A percentile compares a stretch with the other conserved stretches of the same genome.
Conservation (phyloP, 345 rosid species). For the Boechera stricta region DNA sequence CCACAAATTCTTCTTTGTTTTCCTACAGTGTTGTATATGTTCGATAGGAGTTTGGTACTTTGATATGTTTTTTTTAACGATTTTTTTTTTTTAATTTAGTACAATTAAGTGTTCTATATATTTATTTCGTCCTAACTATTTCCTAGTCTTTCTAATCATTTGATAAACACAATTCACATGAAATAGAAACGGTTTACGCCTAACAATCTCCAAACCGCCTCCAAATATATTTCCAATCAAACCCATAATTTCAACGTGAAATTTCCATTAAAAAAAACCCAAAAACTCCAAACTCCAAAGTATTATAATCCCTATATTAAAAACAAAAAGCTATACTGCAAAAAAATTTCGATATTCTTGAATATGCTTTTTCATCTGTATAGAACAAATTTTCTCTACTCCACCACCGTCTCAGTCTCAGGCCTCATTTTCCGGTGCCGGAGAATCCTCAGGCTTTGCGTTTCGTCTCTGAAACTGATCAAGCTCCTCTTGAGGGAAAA, state of each 20-base stretch:
- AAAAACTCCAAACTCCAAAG: slow-evolving; percentile 25
- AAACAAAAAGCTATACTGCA: slow-evolving; percentile 45
- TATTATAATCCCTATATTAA: slow-evolving; percentile 21
- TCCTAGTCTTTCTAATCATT: too few relatives aligned
- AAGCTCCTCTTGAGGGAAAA: slow-evolving; percentile 59
- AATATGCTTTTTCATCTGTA: slow-evolving; percentile 37
- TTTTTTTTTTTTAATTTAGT: too few relatives aligned
- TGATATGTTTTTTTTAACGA: too few relatives aligned
- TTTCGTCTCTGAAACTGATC: slow-evolving; percentile 57
- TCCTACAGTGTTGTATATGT: too few relatives aligned
- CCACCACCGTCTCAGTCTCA: slow-evolving; percentile 22
- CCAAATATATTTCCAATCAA: too few relatives aligned
- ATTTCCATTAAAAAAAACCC: not conserved
- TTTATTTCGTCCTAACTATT: too few relatives aligned
- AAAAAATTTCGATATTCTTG: slow-evolving; percentile 18
- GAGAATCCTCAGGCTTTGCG: slow-evolving; percentile 40
- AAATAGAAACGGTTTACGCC: too few relatives aligned
- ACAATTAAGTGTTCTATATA: too few relatives aligned
- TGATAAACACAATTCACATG: too few relatives aligned
- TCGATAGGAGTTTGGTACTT: too few relatives aligned
- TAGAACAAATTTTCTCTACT: slow-evolving; percentile 31
- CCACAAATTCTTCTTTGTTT: too few relatives aligned
- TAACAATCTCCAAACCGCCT: too few relatives aligned
- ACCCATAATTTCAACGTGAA: not conserved
- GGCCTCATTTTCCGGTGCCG: slow-evolving; percentile 25